Base-by-base conservation (phyloP, 208 protist species). In the Wallacemonas sp. region DNA sequence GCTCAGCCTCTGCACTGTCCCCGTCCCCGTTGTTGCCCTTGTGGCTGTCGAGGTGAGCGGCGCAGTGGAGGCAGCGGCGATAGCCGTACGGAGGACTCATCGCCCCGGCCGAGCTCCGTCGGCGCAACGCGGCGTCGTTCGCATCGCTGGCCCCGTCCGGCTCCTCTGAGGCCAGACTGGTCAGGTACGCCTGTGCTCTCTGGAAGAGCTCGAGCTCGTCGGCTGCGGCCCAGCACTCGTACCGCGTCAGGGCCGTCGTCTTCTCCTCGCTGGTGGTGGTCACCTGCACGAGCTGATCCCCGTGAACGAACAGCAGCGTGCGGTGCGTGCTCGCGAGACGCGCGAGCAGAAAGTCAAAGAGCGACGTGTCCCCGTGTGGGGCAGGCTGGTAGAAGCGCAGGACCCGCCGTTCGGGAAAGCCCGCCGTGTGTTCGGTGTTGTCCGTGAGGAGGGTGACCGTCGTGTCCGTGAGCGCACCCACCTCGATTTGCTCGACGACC, bases 231-330 rank as follows among this genome's bases (percentile, higher is more conserved):
- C 4, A 33, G 32, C 52, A 59, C 7, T 33, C 52, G 25, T 42
- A 36, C 10, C 31, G 26, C 20, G 18, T 4, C 31, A 59, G 52
- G 3, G 29, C 52, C 18, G 32, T 23, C 3, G 31, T 41, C 8
- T 29, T 10, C 29, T 59, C 52, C 52, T 33, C 52, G 3, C 31
- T 64, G 20, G 69, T 38, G 28, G 59, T 54, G 25, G 38, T 57
- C 44, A 75, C 68, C 2, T 44, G 38, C 38, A 79, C 69, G 39
- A 65, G 57, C 32, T 65, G 55, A 2, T 50, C 59, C 8, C 65
- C 65, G 52, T 79, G 74, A 25, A 72, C 55, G 52, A 72, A 79
- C 16, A 79, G 59, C 41, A 79, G 38, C 59, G 73, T 66, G 29
- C 31, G 20, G 59, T 74, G 42, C 11, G 42, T 22, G 16, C 68